Conservation (phyloP, 352 stramenopile genomes). For the Globisporangium sylvaticum region DNA sequence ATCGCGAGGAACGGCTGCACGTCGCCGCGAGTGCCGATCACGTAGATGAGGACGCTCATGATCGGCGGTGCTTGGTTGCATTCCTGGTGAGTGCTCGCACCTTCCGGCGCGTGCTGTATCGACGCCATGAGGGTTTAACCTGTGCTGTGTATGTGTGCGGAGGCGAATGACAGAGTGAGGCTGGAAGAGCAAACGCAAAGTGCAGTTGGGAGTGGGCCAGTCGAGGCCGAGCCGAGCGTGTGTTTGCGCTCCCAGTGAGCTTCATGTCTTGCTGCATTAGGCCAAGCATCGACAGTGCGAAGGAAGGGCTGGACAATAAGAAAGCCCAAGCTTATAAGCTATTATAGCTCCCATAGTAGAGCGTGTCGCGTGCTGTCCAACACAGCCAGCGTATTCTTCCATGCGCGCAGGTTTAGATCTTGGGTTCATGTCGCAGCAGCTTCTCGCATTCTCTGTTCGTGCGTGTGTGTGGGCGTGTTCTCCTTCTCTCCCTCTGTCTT, state of each 20-base stretch:
- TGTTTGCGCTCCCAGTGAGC: neutral
- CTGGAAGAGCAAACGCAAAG: neutral
- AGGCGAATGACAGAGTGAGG: neutral
- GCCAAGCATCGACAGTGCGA: neutral
- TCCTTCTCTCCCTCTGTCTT: neutral
- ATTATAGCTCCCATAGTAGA: neutral
- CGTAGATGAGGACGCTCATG: slow-evolving; percentile 87
- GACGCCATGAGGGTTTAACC: neutral
- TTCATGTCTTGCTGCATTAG: neutral
- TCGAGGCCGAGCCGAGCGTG: neutral
- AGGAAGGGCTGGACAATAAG: neutral
- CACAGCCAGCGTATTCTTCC: neutral
- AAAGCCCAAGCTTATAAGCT: neutral
- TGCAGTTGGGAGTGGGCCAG: neutral
- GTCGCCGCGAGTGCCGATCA: slow-evolving; percentile 85
- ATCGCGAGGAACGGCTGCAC: slow-evolving; percentile 88
- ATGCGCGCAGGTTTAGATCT: neutral
- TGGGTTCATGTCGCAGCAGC: neutral
- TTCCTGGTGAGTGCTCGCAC: no score
- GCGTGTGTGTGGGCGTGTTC: neutral
- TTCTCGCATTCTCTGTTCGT: neutral
- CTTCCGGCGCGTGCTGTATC: neutral
- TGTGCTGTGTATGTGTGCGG: neutral
- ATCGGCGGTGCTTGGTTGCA: no score
- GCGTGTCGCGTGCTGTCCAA: neutral